Conservation (phyloP, 2,329 filamentous ascomycete genomes). For the Pestalotiopsis fici region DNA sequence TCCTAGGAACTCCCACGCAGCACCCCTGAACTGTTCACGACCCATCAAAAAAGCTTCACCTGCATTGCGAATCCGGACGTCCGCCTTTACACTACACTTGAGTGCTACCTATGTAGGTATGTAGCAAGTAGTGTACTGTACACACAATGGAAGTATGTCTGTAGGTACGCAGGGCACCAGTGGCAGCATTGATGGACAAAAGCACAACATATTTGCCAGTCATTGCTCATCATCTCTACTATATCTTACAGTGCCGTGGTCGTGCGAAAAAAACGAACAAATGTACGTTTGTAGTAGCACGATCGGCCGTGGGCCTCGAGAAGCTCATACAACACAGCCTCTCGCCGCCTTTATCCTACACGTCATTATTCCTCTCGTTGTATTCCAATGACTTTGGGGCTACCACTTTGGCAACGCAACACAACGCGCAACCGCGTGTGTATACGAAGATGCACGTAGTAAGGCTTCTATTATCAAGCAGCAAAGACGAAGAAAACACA, state of each 20-base stretch:
- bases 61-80: slow-evolving; percentile 1
- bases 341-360: not conserved
- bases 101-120: too few species aligned
- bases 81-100: not conserved
- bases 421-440: not conserved
- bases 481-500: not conserved
- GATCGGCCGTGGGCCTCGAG: not conserved
- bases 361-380: not conserved
- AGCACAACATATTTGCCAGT: not conserved
- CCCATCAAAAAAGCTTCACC: slow-evolving; percentile 5
- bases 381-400: not conserved
- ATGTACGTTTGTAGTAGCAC: not conserved
- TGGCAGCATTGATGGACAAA: not conserved
- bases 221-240: not conserved
- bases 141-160: too few species aligned
- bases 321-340: not conserved
- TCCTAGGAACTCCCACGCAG: not conserved
- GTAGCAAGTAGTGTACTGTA: too few species aligned
- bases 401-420: not conserved
- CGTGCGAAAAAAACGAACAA: not conserved
- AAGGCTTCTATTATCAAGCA: too few species aligned
- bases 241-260: not conserved
- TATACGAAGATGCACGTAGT: not conserved
- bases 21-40: not conserved
- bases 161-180: not conserved